Evolutionary conservation across 2,329 filamentous ascomycete species (phyloP), one percentile per base, ranked within the genome.

Genomic region (Botryosphaeria dothidea): DNA sequence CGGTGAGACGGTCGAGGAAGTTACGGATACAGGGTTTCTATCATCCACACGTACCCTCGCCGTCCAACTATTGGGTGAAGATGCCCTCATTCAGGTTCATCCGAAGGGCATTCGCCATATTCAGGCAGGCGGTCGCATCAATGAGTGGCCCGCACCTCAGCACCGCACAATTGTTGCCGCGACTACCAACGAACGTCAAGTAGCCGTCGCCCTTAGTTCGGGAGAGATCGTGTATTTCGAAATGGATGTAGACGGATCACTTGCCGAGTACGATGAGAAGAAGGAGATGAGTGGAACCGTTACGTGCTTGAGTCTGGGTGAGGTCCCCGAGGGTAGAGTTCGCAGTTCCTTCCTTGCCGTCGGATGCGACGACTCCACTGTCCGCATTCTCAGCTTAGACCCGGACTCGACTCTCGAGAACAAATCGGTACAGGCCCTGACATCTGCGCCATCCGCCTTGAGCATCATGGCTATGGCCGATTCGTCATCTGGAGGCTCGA

Each of bases 181-280:
- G 36, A 90, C 94, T 1, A 95, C 94, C 17, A 99, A 99, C 73
- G 89, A 94, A 71, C 88, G 92, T 46, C 95, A 99, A 78, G 92
- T 99, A 27, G 93, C 93, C 3, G 90, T 98, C 57, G 95, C 95
- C 0, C 83, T 99, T 27, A 98, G 93, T 74, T 97, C 93, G 8
- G 94, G 94, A 41, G 95, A 99, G 77, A 94, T 99, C 68, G 92
- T 97, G 46, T 99, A 98, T 75, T 99, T 99, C 71, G 96, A 99
- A 76, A 94, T 97, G 88, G 95, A 97, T 72, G 86, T 88, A 0
- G 94, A 98, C 77, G 93, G 93, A 31, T 91, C 91, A 3, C 83
- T 98, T 34, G 92, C 92, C 36, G 94, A 98, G 79, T 97, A 97
- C 69, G 80, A 98, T 69, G 93, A 98, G 73, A 93, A 94, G 76